Conservation (phyloP, 129 eudicot species). For the Flaveria ramosissima region DNA sequence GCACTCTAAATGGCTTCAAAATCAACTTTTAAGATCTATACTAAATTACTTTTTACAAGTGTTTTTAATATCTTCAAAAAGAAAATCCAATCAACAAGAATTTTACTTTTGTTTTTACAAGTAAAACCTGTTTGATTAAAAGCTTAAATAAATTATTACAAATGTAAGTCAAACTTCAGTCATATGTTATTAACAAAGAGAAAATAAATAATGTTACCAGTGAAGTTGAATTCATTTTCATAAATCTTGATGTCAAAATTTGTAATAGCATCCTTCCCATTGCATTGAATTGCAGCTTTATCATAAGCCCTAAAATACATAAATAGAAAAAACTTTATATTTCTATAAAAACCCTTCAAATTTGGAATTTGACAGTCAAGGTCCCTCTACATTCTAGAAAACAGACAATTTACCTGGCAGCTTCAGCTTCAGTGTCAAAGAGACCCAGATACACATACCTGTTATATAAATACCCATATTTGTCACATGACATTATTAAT, state of each 20-base stretch:
- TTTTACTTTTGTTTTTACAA: not conserved
- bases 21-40: too few relatives aligned
- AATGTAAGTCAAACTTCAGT: not conserved
- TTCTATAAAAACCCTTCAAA: conserved; percentile 5
- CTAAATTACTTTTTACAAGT: too few relatives aligned
- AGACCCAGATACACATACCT: conserved; percentile 97
- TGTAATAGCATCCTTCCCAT: conserved; percentile 76
- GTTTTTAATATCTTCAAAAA: too few relatives aligned
- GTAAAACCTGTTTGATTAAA: not conserved
- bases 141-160: not conserved
- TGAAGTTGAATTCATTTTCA: conserved; percentile 55
- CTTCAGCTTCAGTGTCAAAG: conserved; percentile 95
- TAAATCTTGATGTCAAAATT: conserved; percentile 69
- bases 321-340: not conserved
- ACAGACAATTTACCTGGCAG: conserved; percentile 67
- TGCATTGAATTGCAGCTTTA: conserved; percentile 75
- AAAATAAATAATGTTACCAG: conserved; percentile 35
- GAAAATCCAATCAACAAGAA: too few relatives aligned
- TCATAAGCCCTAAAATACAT: conserved; percentile 59
- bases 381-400: conserved; percentile 34
- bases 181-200: not conserved
- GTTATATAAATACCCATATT: conserved; percentile 24
- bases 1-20: too few relatives aligned
- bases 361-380: conserved; percentile 1
- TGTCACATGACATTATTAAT: conserved; percentile 25